These are phyloP conservation scores for Curvularia sp. DNA, from an alignment of 2,329 filamentous ascomycete genomes.

Conservation along the genomic window DNA sequence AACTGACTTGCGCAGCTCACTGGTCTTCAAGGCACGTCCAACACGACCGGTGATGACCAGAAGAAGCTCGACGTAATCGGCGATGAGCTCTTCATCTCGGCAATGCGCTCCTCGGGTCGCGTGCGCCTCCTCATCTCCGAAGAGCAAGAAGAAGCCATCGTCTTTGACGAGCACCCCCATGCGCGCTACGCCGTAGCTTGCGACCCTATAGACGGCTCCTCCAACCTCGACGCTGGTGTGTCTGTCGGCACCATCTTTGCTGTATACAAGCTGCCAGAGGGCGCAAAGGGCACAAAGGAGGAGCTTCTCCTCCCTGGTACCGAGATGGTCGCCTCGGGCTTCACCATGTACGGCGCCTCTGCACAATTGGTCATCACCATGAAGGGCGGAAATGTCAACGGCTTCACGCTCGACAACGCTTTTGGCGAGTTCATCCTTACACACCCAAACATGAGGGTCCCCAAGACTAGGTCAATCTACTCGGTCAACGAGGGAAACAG, in stretches of 20 bases:
- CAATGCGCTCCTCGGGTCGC: conserved; percentile 91
- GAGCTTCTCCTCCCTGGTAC: conserved; percentile 90
- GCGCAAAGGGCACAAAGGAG: conserved; percentile 75
- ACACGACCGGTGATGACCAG: conserved; percentile 95
- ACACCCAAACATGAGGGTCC: conserved; percentile 92
- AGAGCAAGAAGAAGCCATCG: conserved; percentile 92
- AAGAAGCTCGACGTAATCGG: conserved; percentile 99
- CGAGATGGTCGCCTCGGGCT: conserved; percentile 92
- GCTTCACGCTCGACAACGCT: conserved; percentile 96
- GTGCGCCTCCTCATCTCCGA: conserved; percentile 95
- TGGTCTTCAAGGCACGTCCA: conserved; percentile 91
- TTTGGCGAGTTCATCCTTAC: conserved; percentile 99
- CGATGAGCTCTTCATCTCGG: conserved; percentile 95
- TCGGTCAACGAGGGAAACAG: conserved; percentile 99
- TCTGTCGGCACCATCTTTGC: conserved; percentile 98
- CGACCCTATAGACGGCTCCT: conserved; percentile 97
- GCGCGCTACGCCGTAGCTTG: conserved; percentile 94
- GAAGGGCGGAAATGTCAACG: conserved; percentile 90
- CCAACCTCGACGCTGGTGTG: conserved; percentile 96
- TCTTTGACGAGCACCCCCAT: conserved; percentile 75
- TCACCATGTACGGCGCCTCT: conserved; percentile 99
- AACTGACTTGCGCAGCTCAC: conserved; percentile 66
- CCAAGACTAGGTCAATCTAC: conserved; percentile 84
- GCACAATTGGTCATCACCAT: conserved; percentile 97
- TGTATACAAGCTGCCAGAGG: conserved; percentile 86